Percentiles rank a stretch among this genome's conserved stretches.
Evolutionary conservation across 2,329 filamentous ascomycete genomes (phyloP).

Genomic region (Aureobasidium subglaciale): DNA sequence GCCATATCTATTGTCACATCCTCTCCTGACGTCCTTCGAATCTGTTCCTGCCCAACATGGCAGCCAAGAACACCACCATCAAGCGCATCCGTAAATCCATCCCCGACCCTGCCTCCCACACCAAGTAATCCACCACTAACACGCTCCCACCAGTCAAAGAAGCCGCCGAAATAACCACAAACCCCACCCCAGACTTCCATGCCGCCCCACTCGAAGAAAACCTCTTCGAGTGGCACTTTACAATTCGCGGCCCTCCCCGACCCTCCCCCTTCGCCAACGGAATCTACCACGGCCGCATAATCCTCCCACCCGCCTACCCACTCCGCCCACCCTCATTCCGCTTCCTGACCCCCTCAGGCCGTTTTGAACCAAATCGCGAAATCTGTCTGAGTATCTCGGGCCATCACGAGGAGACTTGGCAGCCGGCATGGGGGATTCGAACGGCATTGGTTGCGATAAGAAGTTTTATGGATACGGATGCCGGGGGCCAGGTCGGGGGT

Average conservation of each 20-base stretch:
- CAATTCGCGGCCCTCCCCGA: slow-evolving; percentile 77
- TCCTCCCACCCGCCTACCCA: slow-evolving; percentile 82
- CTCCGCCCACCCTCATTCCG: slow-evolving; percentile 91
- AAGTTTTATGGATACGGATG: slow-evolving; percentile 88
- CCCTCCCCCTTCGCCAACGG: slow-evolving; percentile 70
- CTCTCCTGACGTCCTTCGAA: not conserved
- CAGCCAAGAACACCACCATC: slow-evolving; percentile 75
- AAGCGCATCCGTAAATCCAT: slow-evolving; percentile 64
- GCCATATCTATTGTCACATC: not conserved
- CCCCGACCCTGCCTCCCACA: slow-evolving; percentile 16
- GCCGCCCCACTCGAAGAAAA: slow-evolving; percentile 88
- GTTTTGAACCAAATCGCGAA: slow-evolving; percentile 94
- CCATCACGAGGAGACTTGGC: slow-evolving; percentile 97
- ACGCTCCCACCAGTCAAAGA: slow-evolving; percentile 65
- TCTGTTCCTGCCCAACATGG: not conserved
- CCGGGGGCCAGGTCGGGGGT: slow-evolving; percentile 81
- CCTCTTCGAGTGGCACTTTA: slow-evolving; percentile 99
- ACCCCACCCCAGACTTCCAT: slow-evolving; percentile 77
- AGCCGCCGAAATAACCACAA: slow-evolving; percentile 73
- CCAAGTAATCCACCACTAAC: slow-evolving; percentile 21
- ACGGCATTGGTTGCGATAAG: slow-evolving; percentile 75
- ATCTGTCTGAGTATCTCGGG: slow-evolving; percentile 92
- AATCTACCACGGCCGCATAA: slow-evolving; percentile 92
- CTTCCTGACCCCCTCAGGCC: slow-evolving; percentile 82
- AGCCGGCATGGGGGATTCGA: slow-evolving; percentile 93